Evolutionary conservation across 2,329 filamentous ascomycete genomes (phyloP).

Genomic region (Ophiostoma triangulosporum): DNA sequence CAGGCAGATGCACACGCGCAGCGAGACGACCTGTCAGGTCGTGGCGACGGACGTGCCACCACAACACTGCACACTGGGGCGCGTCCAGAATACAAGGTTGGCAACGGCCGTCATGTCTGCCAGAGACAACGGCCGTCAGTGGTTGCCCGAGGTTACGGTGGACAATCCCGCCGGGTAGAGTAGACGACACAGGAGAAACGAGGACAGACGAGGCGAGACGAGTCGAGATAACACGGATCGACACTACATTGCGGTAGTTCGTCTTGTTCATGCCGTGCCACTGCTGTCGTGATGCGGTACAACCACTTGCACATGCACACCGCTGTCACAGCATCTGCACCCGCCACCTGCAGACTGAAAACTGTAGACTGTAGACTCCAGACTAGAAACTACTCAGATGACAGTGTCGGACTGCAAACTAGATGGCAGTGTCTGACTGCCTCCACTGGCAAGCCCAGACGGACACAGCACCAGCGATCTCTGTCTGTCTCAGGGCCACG

Average conservation of each 20-base stretch:
- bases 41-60: neutral
- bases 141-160: neutral
- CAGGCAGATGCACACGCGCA: neutral
- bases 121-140: too few relatives aligned
- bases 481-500: neutral
- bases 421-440: too few relatives aligned
- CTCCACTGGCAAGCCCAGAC: constrained; percentile 27
- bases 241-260: neutral
- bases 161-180: neutral
- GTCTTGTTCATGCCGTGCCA: too few relatives aligned
- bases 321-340: too few relatives aligned
- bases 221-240: neutral
- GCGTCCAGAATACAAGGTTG: neutral
- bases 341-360: too few relatives aligned
- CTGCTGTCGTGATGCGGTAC: too few relatives aligned
- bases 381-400: too few relatives aligned
- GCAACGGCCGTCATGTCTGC: neutral
- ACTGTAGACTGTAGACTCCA: too few relatives aligned
- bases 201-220: neutral
- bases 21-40: neutral
- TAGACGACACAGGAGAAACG: neutral
- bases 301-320: too few relatives aligned
- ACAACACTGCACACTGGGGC: neutral
- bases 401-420: too few relatives aligned
- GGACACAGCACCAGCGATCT: constrained; percentile 19